Evolutionary conservation across 805 yeast species (phyloP), one percentile per base, ranked within the genome.

Genomic region (Starmerella bacillaris): DNA sequence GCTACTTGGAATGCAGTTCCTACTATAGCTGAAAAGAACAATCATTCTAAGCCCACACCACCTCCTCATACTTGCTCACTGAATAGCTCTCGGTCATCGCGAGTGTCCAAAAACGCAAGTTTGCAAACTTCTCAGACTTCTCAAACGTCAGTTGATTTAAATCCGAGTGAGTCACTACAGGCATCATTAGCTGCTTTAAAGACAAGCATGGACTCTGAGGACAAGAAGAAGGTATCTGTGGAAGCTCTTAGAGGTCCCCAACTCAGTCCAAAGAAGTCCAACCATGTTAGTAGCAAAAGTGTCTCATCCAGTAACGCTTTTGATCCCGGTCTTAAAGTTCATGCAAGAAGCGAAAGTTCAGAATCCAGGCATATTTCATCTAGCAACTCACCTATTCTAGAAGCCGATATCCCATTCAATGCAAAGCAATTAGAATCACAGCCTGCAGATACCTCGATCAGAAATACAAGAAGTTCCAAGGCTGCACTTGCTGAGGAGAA

Each of bases 31-130:
- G 6, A 5, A 6, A 6, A 14, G 6, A 14, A 18, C 12, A n/a
- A 12, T 22, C 12, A 22, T n/a, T 21, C 50, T 8, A 56, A 58
- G 3, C 59, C 59, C 3, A 39, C 47, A 5, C 59, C 59, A 4
- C 60, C 60, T 2, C 55, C 56, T n/a, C 60, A 56, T 38, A 39
- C 42, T 5, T 26, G 31, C 20, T 37, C 43, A 2, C 40, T 35
- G 3, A 29, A 7, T 22, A 29, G 32, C 21, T 18, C 22, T 6
- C 21, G 32, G 22, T 29, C 32, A 7, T 18, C 22, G 22, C 6
- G 21, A 14, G 22, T 18, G 22, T 26, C 29, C 5, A 5, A 11
- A 6, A 22, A n/a, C 26, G 26, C 26, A 12, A 22, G 26, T 12
- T 22, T 22, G n/a, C 26, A 22, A n/a, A 22, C 9, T 14, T 19